Evolutionary conservation across 768 basidiomycete genomes (phyloP).

Genomic region (Imleria badia): DNA sequence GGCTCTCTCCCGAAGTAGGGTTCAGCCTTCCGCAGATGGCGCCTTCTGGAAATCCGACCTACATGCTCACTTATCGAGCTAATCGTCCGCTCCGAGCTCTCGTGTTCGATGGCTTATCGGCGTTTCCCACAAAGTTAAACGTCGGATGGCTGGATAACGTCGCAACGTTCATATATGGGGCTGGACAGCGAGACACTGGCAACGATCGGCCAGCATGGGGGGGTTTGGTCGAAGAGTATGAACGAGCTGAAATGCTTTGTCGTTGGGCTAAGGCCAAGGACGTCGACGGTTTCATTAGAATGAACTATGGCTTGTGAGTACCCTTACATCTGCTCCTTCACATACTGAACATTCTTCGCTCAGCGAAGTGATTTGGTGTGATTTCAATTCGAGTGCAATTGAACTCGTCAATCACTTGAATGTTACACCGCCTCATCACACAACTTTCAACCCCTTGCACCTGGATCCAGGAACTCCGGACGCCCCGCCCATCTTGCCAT

Average conservation of each 20-base stretch:
- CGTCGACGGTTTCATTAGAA: slow-evolving; percentile 3
- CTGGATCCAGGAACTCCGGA: slow-evolving; percentile 3
- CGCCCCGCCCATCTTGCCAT: neutral
- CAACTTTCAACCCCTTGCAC: neutral
- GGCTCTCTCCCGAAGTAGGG: slow-evolving; percentile 4
- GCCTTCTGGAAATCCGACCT: neutral
- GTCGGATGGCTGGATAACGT: slow-evolving; percentile 2
- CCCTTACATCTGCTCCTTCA: neutral
- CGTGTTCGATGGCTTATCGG: slow-evolving; percentile 6
- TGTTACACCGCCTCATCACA: neutral
- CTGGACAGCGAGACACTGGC: slow-evolving; percentile 1
- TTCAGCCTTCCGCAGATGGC: slow-evolving; percentile 6
- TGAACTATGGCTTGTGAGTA: slow-evolving; percentile 4
- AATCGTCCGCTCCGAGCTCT: neutral
- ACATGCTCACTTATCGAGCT: slow-evolving; percentile 3
- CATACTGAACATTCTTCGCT: neutral
- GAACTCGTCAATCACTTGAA: slow-evolving; percentile 4
- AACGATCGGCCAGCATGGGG: slow-evolving; percentile 1
- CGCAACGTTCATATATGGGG: slow-evolving; percentile 3
- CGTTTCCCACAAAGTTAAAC: neutral
- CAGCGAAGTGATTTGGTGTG: slow-evolving; percentile 7
- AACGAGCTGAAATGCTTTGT: slow-evolving; percentile 1
- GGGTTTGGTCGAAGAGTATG: neutral
- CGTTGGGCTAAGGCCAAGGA: neutral
- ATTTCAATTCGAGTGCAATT: slow-evolving; percentile 3